Percentiles rank a stretch among this genome's conserved stretches.
phyloP scores from a whole-genome alignment of 2,329 filamentous ascomycete genomes.

The Paracamarosporium sp. region DNA sequence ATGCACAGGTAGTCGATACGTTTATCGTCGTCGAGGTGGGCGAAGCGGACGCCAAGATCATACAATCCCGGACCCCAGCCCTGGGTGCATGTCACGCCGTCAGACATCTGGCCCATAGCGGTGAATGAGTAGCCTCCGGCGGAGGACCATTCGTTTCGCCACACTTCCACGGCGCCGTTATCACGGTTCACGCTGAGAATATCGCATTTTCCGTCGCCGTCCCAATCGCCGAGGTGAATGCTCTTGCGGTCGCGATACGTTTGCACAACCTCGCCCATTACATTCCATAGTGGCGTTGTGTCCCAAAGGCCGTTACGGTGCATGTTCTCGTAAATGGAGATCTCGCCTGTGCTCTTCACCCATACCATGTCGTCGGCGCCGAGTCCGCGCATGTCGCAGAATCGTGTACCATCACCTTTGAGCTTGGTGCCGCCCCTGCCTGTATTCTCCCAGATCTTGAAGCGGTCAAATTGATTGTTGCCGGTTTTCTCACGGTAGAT shows the following conservation, averaged over 20 bases:
- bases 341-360: not conserved
- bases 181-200: not conserved
- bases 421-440: not conserved
- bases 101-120: not conserved
- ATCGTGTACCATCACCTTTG: not conserved
- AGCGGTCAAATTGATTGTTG: not conserved
- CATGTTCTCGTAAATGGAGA: not conserved
- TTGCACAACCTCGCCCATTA: not conserved
- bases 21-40: not conserved
- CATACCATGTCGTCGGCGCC: not conserved
- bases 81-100: not conserved
- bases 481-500: not conserved
- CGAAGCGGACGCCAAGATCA: not conserved
- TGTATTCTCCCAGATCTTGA: not conserved
- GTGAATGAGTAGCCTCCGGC: not conserved
- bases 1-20: constrained; percentile 1
- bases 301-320: not conserved
- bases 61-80: not conserved
- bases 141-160: not conserved
- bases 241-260: not conserved
- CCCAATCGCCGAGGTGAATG: not conserved
- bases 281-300: not conserved
- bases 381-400: not conserved
- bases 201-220: not conserved
- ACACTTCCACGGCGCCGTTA: not conserved